Percentiles rank a stretch among this genome's conserved stretches.
Evolutionary conservation across 2,329 filamentous ascomycete species (phyloP).

Genomic region (Curvularia eragrostidis): DNA sequence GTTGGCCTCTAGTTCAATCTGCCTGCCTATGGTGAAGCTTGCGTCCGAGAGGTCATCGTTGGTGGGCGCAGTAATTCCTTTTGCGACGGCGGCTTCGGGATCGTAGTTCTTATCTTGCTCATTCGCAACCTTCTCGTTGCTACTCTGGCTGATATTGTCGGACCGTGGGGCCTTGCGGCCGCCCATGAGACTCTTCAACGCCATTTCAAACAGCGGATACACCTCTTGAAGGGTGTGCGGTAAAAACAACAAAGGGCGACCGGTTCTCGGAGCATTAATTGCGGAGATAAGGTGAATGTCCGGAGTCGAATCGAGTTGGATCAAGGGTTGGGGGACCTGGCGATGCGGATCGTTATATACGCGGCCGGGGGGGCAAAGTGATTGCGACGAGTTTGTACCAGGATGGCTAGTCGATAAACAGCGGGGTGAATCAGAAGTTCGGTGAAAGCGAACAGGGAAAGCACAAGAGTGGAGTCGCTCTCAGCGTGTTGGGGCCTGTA

Average conservation of each 20-base stretch:
- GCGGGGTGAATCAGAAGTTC: conserved; percentile 24
- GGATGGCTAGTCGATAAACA: conserved; percentile 18
- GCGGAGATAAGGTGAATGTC: conserved; percentile 11
- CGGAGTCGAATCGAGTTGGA: conserved; percentile 4
- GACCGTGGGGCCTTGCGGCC: conserved; percentile 28
- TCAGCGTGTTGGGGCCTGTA: conserved; percentile 17
- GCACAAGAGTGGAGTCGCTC: conserved; percentile 11
- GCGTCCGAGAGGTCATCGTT: conserved; percentile 47
- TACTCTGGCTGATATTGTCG: conserved; percentile 24
- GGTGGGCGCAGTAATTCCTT: conserved; percentile 48
- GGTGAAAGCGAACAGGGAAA: conserved; percentile 24
- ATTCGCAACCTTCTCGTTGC: conserved; percentile 23
- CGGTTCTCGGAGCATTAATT: conserved; percentile 51
- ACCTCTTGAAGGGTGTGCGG: conserved; percentile 50
- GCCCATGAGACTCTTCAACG: conserved; percentile 51
- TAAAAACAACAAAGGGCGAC: conserved; percentile 47
- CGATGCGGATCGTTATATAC: conserved; percentile 18
- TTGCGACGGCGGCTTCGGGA: conserved; percentile 41
- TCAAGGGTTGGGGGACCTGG: conserved; percentile 6
- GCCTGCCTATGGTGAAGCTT: conserved; percentile 62
- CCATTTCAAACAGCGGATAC: conserved; percentile 61
- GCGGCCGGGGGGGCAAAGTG: conserved; percentile 14
- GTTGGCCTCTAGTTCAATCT: conserved; percentile 77
- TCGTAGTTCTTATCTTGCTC: conserved; percentile 35
- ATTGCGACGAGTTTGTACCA: conserved; percentile 8